phyloP scores from a whole-genome alignment of 2,329 filamentous ascomycete species.

The Paraphoma sp. region DNA sequence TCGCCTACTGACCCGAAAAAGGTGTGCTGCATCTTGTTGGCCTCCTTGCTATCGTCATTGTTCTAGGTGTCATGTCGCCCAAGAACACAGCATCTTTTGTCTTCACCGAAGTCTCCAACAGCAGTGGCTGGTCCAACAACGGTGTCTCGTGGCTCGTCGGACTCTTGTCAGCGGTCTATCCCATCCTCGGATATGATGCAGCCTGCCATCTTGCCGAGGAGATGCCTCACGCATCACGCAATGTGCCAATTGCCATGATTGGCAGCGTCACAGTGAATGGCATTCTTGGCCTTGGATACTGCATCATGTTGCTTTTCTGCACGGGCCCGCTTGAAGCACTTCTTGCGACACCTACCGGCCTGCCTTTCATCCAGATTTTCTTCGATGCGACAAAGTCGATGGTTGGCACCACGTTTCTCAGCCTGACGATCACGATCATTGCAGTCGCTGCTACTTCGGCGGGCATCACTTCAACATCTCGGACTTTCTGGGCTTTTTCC shows the following conservation, averaged over 20 bases:
- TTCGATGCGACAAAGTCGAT: conserved; percentile 22
- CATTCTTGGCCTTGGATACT: conserved; percentile 53
- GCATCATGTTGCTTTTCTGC: conserved; percentile 54
- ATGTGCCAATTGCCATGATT: conserved; percentile 45
- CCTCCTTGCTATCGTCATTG: conserved; percentile 20
- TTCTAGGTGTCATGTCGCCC: conserved; percentile 27
- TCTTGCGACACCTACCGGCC: conserved; percentile 50
- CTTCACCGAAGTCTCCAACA: conserved; percentile 25
- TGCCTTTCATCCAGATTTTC: conserved; percentile 58
- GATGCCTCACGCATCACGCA: conserved; percentile 29
- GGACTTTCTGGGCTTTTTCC: conserved; percentile 52
- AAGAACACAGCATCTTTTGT: conserved; percentile 26
- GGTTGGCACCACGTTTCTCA: conserved; percentile 53
- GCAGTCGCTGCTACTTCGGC: conserved; percentile 26
- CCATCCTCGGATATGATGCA: conserved; percentile 47
- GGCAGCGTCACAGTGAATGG: conserved; percentile 51
- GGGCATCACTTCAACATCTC: conserved; percentile 46
- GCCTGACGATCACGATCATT: conserved; percentile 14
- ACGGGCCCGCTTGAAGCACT: conserved; percentile 50
- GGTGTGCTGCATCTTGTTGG: conserved; percentile 24
- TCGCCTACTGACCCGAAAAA: background rate
- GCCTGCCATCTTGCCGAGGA: conserved; percentile 51
- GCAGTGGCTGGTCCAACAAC: conserved; percentile 26
- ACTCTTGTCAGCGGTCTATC: conserved; percentile 29
- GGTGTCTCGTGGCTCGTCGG: conserved; percentile 34